phyloP scores from a whole-genome alignment of 495 filamentous ascomycete species.

The Massariosphaeria phaeospora region DNA sequence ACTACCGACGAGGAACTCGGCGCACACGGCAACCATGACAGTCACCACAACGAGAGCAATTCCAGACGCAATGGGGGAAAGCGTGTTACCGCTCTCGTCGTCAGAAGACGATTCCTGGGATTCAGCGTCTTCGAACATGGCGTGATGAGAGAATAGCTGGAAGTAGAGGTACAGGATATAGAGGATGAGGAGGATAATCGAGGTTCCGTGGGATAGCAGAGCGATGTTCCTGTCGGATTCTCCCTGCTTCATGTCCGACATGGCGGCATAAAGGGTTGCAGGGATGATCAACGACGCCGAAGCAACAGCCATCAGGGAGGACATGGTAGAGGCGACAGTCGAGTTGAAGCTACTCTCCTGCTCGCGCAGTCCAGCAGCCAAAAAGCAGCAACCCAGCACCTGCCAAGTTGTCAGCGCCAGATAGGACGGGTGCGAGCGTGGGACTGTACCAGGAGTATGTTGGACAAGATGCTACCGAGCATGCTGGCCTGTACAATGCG shows the following conservation, averaged over 20 bases:
- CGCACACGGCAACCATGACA: constrained; percentile 79
- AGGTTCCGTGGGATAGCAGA: constrained; percentile 80
- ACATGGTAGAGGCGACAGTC: constrained; percentile 91
- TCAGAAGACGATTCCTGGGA: constrained; percentile 39
- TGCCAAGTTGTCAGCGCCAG: constrained; percentile 10
- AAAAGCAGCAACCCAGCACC: constrained; percentile 92
- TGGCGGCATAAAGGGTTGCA: constrained; percentile 65
- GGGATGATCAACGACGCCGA: constrained; percentile 91
- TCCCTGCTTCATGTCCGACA: constrained; percentile 39
- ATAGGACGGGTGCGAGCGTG: background rate
- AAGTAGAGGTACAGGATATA: constrained; percentile 91
- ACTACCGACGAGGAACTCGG: constrained; percentile 88
- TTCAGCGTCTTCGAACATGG: constrained; percentile 69
- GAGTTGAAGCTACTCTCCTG: constrained; percentile 74
- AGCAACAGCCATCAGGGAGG: constrained; percentile 89
- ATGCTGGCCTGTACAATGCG: constrained; percentile 96
- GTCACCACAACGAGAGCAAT: constrained; percentile 72
- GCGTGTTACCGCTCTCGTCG: constrained; percentile 50
- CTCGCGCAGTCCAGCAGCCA: constrained; percentile 71
- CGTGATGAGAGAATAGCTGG: constrained; percentile 75
- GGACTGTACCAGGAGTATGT: constrained; percentile 68
- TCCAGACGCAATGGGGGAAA: constrained; percentile 66
- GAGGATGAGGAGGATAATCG: constrained; percentile 80
- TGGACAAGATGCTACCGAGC: constrained; percentile 94
- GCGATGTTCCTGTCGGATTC: constrained; percentile 63